A percentile compares a stretch with the other conserved stretches of the same genome.
Evolutionary conservation across 2,329 filamentous ascomycete species (phyloP).

Genomic region (Arthrobotrys megalospora): DNA sequence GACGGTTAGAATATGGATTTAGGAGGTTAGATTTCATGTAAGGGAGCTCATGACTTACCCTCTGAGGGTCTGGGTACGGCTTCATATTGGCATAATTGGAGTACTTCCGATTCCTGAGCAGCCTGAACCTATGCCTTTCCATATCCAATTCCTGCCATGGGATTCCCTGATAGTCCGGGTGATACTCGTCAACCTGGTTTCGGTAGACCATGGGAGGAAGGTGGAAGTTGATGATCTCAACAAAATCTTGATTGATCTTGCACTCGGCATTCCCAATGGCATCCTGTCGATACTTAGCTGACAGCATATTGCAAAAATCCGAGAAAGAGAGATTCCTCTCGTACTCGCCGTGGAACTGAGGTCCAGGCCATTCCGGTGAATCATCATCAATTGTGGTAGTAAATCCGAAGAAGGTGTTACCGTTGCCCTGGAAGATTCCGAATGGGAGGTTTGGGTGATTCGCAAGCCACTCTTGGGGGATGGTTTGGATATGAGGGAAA

Average conservation of each 20-base stretch:
- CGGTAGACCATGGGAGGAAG: constrained; percentile 62
- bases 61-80: constrained; percentile 60
- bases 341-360: constrained; percentile 53
- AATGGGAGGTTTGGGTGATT: constrained; percentile 54
- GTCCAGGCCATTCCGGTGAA: constrained; percentile 58
- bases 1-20: constrained; percentile 9
- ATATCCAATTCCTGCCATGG: constrained; percentile 63
- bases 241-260: constrained; percentile 55
- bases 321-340: constrained; percentile 56
- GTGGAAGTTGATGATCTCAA: constrained; percentile 54
- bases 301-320: constrained; percentile 54
- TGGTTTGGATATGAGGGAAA: constrained; percentile 52
- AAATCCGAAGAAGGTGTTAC: constrained; percentile 48
- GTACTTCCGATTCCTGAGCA: constrained; percentile 62
- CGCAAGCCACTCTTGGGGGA: constrained; percentile 51
- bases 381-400: constrained; percentile 51
- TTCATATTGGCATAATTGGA: constrained; percentile 64
- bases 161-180: constrained; percentile 64
- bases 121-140: constrained; percentile 59
- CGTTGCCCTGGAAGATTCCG: constrained; percentile 49
- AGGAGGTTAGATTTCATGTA: neutral
- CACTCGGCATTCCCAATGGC: constrained; percentile 41
- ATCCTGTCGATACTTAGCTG: constrained; percentile 47
- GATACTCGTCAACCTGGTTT: constrained; percentile 61
- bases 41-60: constrained; percentile 54